Base-by-base conservation (phyloP, 768 basidiomycete species). In the Pisolithus sp. region DNA sequence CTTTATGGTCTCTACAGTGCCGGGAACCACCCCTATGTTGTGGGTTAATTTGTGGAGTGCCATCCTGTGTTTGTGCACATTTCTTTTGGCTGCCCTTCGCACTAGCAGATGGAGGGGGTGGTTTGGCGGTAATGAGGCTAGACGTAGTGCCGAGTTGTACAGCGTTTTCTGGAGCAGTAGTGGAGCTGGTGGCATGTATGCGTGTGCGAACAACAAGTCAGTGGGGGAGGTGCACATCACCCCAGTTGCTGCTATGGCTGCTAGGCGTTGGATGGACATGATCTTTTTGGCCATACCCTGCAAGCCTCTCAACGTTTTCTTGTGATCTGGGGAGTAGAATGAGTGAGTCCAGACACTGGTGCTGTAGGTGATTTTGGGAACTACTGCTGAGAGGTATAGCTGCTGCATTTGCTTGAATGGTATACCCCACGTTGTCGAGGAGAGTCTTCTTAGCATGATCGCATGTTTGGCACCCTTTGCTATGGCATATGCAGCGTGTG, bases 191-290 rank as follows among this genome's bases (percentile, higher is more conserved):
- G 57, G 49, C 0, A 64, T 40, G 46, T 59, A 51, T 3, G 64
- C 55, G 24, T 66, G 59, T 2, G 50, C 52, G 13, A 65, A 55
- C 0, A 68, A 40, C 7, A 57, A 12, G 45, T 65, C 62, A 1
- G 52, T 53, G 0, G 60, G 50, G 5, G 58, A 58, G 20, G 59
- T 53, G 0, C 28, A 1, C 4, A 60, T 31, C 0, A 56, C 59
- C 3, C 59, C 53, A 2, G 49, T 53, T 24, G 53, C 56, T 9
- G 30, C 41, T 3, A 46, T 39, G 7, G 45, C 34, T 48, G 43
- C 51, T 9, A 47, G 8, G 3, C 9, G 23, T 28, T 46, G 51
- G 18, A 52, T 38, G 15, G 38, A 38, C 7, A 20, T 49, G 3
- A 61, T 53, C 24, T 26, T 41, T 10, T 37, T 47, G 12, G 52